Base-by-base conservation (phyloP, 2,329 filamentous ascomycete species). In the Elsinoe fawcettii region DNA sequence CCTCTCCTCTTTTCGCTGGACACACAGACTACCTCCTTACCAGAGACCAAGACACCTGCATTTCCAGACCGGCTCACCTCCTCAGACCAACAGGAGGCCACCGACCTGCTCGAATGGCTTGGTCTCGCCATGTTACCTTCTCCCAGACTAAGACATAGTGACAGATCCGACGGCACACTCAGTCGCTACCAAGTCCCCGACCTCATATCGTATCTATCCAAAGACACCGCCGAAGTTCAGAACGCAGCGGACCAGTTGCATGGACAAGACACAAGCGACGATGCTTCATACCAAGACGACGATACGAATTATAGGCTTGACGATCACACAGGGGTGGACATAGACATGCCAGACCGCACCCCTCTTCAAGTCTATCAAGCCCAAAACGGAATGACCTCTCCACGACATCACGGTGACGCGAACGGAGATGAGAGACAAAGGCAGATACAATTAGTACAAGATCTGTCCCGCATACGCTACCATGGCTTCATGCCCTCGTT, bases 61-160 rank as follows among this genome's bases (percentile, higher is more conserved):
- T 64, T 72, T 9, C 59, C 65, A 25, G 63, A 57, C 9, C 59
- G 59, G 12, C 60, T 56, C 34, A 74, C 75, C 37, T 69, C 71
- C 54, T 72, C 75, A 41, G 77, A 80, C 6, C 74, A 88, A 34
- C 82, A 87, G 58, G 83, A 89, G 60, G 80, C 81, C 1, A 75
- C 79, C 0, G 82, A 85, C 16, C 66, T 86, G 11, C 83, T 90
- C 62, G 88, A 93, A 71, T 93, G 86, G 84, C 66, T 92, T 0
- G 84, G 84, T 2, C 71, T 95, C n/a, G 67, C 85, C 4, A 77
- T 80, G 9, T 75, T 90, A 0, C 72, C 76, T 8, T 89, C 86
- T 57, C 82, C 85, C n/a, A 77, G 87, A 22, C 67, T 91, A 16
- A 64, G 70, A 9, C 67, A 71, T 2, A 67, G 66, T 8, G 86